Evolutionary conservation across 2,329 filamentous ascomycete genomes (phyloP), one percentile per base, ranked within the genome.

Genomic region (Sporothrix luriei): DNA sequence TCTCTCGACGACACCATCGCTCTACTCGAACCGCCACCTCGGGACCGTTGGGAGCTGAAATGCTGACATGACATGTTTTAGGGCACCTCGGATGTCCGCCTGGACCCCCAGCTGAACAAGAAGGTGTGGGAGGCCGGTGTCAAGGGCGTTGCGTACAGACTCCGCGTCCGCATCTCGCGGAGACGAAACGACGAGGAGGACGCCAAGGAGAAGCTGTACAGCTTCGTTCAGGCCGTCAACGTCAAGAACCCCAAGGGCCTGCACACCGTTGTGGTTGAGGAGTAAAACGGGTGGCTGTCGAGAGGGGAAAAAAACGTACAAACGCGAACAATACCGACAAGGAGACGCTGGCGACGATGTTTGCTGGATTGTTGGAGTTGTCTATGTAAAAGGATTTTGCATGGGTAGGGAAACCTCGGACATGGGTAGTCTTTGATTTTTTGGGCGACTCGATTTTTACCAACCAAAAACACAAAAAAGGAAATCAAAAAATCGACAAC

Each of bases 151-250:
- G 93, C 94, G 77, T 98, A 91, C 91, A 91, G 96, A 84, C 88
- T 99, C 78, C 94, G 95, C 80, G 90, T 99, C 81, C 93, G 96
- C 85, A 97, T 99, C 86, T 97, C 93, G 81, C 93, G 95, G 85
- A 96, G 97, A 90, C 93, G 95, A 90, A 99, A 99, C 87, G 95
- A 99, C 84, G 95, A 98, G 88, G 95, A 99, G 87, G 93, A 92
- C 79, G 95, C 96, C 82, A 97, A 97, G 88, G 93, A 99, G 90
- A 97, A 96, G 89, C 90, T 99, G 76, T 99, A 98, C 91, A 95
- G 91, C 84, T 97, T 97, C 86, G 95, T 99, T 78, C 94, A 99
- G 90, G 95, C 95, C 78, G 95, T 99, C 82, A 97, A 97, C 85
- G 94, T 98, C 82, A 97, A 98, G 92, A 91, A 97, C 85, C 90